Percentiles rank a stretch among this genome's conserved stretches.
Conservation (phyloP, 2,329 filamentous ascomycete genomes). For the Plectosphaerella sp. region DNA sequence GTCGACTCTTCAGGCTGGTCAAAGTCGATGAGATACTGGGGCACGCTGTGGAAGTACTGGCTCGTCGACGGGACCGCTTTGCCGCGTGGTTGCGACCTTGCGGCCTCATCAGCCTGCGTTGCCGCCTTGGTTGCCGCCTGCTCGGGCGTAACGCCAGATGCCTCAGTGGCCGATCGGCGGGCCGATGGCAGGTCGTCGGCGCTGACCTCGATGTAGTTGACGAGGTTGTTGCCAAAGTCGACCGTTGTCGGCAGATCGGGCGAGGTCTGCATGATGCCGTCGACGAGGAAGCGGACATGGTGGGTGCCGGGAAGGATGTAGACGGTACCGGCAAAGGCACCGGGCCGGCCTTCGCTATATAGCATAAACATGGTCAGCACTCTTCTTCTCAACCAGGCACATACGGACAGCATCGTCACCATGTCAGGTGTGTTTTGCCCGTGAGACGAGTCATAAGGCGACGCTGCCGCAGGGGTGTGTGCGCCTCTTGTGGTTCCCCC, state of each 20-base stretch:
- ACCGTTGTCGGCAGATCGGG: conserved; percentile 88
- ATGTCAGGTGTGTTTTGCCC: too few species aligned
- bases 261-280: conserved; percentile 88
- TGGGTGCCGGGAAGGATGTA: conserved; percentile 90
- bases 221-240: conserved; percentile 94
- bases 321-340: conserved; percentile 71
- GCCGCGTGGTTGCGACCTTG: conserved; percentile 39
- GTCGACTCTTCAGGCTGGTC: conserved; percentile 78
- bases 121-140: conserved; percentile 22
- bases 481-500: too few species aligned
- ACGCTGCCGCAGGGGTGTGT: too few species aligned
- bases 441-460: too few species aligned
- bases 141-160: conserved; percentile 12
- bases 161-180: conserved; percentile 23
- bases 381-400: too few species aligned
- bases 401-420: too few species aligned
- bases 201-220: conserved; percentile 96
- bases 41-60: conserved; percentile 69
- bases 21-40: conserved; percentile 80
- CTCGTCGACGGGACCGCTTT: conserved; percentile 52
- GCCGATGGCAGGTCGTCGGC: conserved; percentile 59
- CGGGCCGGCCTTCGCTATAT: conserved; percentile 48
- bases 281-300: conserved; percentile 93
- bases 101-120: conserved; percentile 34
- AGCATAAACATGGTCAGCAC: conserved; percentile 1